Base-by-base conservation (phyloP, 371 early-diverging fungal species). In the Synchytrium microbalum region DNA sequence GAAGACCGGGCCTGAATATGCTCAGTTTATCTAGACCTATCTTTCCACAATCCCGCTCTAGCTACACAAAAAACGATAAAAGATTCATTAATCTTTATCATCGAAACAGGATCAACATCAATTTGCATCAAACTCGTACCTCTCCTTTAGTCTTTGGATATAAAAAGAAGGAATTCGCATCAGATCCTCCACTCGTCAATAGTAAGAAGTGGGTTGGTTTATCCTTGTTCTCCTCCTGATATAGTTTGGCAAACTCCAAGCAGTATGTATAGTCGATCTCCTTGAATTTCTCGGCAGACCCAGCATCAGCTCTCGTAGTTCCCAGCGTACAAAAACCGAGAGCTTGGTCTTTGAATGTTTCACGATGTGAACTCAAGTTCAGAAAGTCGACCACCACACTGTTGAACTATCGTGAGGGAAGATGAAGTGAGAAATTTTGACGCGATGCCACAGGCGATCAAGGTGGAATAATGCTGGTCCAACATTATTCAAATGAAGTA, bases 81-180 rank as follows among this genome's bases (percentile, higher is more conserved):
- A n/a, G n/a, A n/a, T n/a, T n/a, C n/a, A n/a, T n/a, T n/a, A n/a
- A n/a, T n/a, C n/a, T n/a, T n/a, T n/a, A n/a, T n/a, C n/a, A n/a
- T n/a, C n/a, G n/a, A n/a, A n/a, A n/a, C n/a, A n/a, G n/a, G n/a
- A n/a, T n/a, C n/a, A n/a, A n/a, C n/a, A n/a, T n/a, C n/a, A n/a
- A n/a, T n/a, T n/a, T n/a, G n/a, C n/a, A n/a, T n/a, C 3, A 26
- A 2, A 23, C 53, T 61, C 38, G 5, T 19, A 86, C 87, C 72
- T 90, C 76, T 31, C 91, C 91, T 69, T 92, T 92, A 25, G 84
- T 79, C 62, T 80, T 80, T 24, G 75, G 67, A 66, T 92, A 92
- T 29, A 90, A 69, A 32, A 90, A 83, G 28, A 60, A 63, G 0
- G 90, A 88, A 59, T 72, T 67, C 33, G 79, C 69, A 64, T 85